phyloP scores from a whole-genome alignment of 1,139 yeast genomes.

The Martiniozyma asiatica region DNA sequence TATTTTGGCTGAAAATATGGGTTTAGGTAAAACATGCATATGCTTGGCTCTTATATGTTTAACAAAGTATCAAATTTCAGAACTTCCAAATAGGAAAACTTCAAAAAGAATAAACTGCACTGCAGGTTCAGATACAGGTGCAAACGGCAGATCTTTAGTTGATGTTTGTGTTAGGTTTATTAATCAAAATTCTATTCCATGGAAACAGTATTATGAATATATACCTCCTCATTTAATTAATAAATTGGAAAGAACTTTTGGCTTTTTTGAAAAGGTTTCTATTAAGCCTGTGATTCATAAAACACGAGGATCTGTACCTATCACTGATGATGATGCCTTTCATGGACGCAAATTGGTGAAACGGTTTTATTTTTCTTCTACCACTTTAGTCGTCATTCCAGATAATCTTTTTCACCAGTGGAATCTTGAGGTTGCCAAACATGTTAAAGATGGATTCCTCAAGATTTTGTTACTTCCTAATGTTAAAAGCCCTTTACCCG shows the following conservation, averaged over 20 bases:
- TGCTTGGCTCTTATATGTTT: conserved; percentile 49
- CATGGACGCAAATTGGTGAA: conserved; percentile 1
- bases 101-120: no score
- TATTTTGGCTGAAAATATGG: conserved; percentile 68
- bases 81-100: conserved; percentile 25
- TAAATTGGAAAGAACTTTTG: conserved; percentile 29
- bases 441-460: conserved; percentile 30
- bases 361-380: conserved; percentile 31
- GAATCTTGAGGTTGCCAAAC: conserved; percentile 47
- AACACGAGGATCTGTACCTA: conserved; percentile 6
- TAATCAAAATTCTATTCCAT: conserved; percentile 38
- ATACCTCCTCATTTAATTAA: conserved; percentile 34
- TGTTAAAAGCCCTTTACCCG: conserved; percentile 13
- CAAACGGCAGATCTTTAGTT: conserved; percentile 19
- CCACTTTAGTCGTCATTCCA: conserved; percentile 54
- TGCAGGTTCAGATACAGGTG: conserved; percentile 16
- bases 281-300: conserved; percentile 3
- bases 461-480: conserved; percentile 22
- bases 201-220: conserved; percentile 36
- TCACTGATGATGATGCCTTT: conserved; percentile 9
- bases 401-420: conserved; percentile 59
- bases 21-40: conserved; percentile 59
- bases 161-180: conserved; percentile 34
- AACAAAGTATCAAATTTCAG: conserved; percentile 40
- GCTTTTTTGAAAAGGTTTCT: conserved; percentile 29